Conservation (phyloP, 345 rosid genomes). For the Linum lewisii region DNA sequence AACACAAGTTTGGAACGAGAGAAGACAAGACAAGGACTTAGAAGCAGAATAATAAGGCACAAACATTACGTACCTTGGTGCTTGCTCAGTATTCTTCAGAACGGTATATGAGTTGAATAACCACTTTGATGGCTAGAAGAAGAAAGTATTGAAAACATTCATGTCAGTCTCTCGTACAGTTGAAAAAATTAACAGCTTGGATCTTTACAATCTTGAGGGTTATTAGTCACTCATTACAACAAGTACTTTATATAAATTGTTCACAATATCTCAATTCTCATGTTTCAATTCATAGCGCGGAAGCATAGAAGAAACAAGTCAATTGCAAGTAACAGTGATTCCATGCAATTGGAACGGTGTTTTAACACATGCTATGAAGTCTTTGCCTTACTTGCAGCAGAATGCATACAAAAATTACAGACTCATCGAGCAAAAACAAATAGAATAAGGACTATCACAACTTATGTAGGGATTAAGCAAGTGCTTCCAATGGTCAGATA, state of each 20-base stretch:
- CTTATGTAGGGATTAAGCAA: no score
- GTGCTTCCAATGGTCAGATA: no score
- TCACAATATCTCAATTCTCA: background rate
- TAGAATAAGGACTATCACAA: no score
- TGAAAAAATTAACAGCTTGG: background rate
- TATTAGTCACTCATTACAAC: background rate
- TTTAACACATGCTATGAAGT: no score
- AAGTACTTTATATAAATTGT: background rate
- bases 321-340: no score
- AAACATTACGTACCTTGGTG: conserved; percentile 50
- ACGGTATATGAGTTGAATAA: conserved; percentile 72
- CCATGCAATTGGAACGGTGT: no score
- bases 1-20: background rate
- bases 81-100: conserved; percentile 74
- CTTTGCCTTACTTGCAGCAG: no score
- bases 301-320: background rate
- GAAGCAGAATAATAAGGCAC: background rate
- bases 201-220: background rate
- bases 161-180: conserved; percentile 11
- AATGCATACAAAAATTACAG: no score
- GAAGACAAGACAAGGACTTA: background rate
- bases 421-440: no score
- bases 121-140: conserved; percentile 79
- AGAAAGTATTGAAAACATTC: conserved; percentile 9
- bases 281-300: background rate